Evolutionary conservation across 148 eudicot genomes (phyloP).

Genomic region (Rhododendron ovatum): DNA sequence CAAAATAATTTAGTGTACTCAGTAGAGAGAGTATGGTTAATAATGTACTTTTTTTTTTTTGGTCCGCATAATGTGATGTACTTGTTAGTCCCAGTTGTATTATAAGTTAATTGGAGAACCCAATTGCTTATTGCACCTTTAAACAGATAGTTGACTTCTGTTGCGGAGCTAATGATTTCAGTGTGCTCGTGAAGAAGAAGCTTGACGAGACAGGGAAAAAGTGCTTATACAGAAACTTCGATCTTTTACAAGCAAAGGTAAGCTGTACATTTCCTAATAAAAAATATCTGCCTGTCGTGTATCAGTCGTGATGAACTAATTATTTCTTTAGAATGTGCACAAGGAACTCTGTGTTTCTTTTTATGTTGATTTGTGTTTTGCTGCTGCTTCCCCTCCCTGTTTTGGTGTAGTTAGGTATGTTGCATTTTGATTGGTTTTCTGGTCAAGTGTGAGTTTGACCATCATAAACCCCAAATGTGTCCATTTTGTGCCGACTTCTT

Average conservation of each 20-base stretch:
- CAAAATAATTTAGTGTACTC: not conserved
- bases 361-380: not conserved
- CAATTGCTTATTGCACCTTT: constrained; percentile 17
- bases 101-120: constrained; percentile 1
- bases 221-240: constrained; percentile 72
- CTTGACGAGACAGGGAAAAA: constrained; percentile 70
- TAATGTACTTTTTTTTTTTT: not conserved
- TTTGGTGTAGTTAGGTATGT: not conserved
- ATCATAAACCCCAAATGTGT: not conserved
- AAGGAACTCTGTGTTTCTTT: not conserved
- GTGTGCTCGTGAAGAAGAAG: constrained; percentile 66
- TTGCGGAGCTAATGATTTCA: constrained; percentile 96
- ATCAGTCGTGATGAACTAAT: not conserved
- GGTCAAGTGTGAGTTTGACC: not conserved
- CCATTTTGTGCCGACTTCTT: not conserved
- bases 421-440: not conserved
- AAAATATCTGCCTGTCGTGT: not conserved
- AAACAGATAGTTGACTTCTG: constrained; percentile 91
- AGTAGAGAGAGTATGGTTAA: no score
- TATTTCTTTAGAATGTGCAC: not conserved
- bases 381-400: not conserved
- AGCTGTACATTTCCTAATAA: not conserved
- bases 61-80: no score
- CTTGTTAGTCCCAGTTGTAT: not conserved
- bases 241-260: constrained; percentile 77